Conservation (phyloP, 148 eudicot species). For the Camellia sinensis region DNA sequence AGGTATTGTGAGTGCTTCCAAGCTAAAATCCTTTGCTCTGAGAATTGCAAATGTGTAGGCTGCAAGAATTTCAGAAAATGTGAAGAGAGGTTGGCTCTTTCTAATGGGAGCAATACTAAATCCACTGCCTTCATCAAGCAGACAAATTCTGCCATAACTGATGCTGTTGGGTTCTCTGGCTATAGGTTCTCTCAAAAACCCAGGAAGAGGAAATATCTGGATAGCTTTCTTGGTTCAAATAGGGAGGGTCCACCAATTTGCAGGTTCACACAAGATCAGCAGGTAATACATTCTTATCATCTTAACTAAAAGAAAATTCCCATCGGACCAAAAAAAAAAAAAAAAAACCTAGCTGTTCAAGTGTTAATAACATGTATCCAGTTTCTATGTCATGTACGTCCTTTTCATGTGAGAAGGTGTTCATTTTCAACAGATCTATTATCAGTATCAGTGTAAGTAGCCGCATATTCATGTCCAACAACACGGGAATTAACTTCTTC, state of each 20-base stretch:
- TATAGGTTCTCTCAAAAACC: conserved; percentile 30
- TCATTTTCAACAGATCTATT: background rate
- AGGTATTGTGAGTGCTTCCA: conserved; percentile 62
- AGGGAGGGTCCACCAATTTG: background rate
- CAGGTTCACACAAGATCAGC: conserved; percentile 19
- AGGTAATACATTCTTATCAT: conserved; percentile 25
- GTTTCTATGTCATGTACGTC: background rate
- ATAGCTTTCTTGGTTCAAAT: conserved; percentile 24
- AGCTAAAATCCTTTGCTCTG: conserved; percentile 53
- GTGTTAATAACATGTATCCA: background rate
- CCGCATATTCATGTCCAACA: conserved; percentile 4
- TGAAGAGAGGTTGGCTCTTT: conserved; percentile 38
- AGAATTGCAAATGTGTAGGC: conserved; percentile 53
- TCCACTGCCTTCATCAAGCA: conserved; percentile 25
- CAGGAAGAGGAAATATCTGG: conserved; percentile 39
- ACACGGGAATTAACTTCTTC: background rate
- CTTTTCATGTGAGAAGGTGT: background rate
- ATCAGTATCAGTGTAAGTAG: background rate
- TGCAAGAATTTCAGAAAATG: conserved; percentile 52
- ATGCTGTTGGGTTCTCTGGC: conserved; percentile 36
- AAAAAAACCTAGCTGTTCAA: background rate
- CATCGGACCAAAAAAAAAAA: background rate
- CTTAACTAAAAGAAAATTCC: background rate
- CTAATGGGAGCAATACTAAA: conserved; percentile 22
- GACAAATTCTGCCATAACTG: conserved; percentile 40